Conservation (phyloP, 2,329 filamentous ascomycete species). For the Zymoseptoria tritici region DNA sequence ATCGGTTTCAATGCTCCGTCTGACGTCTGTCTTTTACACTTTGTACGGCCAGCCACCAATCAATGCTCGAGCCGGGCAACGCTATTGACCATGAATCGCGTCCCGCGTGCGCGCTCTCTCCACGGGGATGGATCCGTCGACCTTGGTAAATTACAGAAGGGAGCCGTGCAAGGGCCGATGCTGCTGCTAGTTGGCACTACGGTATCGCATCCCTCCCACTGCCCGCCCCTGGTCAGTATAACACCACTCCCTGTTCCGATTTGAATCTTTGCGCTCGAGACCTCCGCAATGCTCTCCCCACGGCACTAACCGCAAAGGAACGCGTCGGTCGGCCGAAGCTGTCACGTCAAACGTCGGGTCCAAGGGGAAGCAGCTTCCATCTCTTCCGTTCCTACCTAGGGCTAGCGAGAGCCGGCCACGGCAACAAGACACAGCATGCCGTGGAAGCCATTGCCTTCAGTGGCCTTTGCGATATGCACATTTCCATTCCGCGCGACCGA, state of each 20-base stretch:
- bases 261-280: neutral
- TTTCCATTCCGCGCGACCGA: slow-evolving; percentile 85
- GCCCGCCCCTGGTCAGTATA: neutral
- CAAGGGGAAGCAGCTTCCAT: neutral
- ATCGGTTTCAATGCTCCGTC: neutral
- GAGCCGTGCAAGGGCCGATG: neutral
- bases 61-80: neutral
- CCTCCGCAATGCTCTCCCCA: neutral
- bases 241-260: neutral
- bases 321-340: neutral
- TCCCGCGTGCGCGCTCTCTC: neutral
- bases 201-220: neutral
- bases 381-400: neutral
- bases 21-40: neutral
- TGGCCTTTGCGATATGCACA: slow-evolving; percentile 94
- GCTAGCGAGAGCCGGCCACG: neutral
- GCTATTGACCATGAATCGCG: neutral
- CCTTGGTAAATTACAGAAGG: neutral
- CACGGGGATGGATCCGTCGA: neutral
- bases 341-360: neutral
- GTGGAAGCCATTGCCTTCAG: slow-evolving; percentile 93
- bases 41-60: neutral
- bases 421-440: slow-evolving; percentile 55
- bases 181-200: neutral
- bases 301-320: neutral